Conservation (phyloP, 2,329 filamentous ascomycete species). For the Ophiocordyceps camponoti-leonardi region DNA sequence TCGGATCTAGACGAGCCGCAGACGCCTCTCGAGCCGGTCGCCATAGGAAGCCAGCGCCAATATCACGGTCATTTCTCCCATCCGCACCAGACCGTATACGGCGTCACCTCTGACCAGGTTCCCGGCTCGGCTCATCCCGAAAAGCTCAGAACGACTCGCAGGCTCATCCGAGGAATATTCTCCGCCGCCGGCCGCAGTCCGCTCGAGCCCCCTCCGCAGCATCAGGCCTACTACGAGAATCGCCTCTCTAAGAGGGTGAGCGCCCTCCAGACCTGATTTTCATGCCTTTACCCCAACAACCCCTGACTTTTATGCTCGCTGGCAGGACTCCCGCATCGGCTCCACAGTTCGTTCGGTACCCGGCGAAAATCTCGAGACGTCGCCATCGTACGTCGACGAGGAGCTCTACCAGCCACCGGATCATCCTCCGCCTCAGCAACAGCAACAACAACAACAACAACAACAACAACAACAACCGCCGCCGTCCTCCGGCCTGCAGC, state of each 20-base stretch:
- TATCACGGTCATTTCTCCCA: background rate
- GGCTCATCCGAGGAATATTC: slow-evolving; percentile 37
- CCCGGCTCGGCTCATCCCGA: slow-evolving; percentile 1
- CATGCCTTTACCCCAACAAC: slow-evolving; percentile 15
- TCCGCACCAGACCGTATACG: background rate
- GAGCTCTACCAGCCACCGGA: slow-evolving; percentile 16
- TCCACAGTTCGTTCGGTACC: slow-evolving; percentile 30
- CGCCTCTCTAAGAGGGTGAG: slow-evolving; percentile 40
- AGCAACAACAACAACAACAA: slow-evolving; percentile 21
- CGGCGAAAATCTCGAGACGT: slow-evolving; percentile 21
- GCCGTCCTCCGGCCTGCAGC: slow-evolving; percentile 7
- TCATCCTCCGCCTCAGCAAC: slow-evolving; percentile 11
- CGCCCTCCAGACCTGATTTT: slow-evolving; percentile 14
- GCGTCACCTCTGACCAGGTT: slow-evolving; percentile 6
- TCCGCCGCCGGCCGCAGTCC: slow-evolving; percentile 19
- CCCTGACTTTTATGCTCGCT: slow-evolving; percentile 20
- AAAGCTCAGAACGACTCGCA: slow-evolving; percentile 20
- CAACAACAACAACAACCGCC: slow-evolving; percentile 18
- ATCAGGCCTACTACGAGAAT: slow-evolving; percentile 27
- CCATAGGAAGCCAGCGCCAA: background rate
- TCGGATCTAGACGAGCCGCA: slow-evolving; percentile 6
- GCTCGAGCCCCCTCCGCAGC: slow-evolving; percentile 9
- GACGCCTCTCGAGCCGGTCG: slow-evolving; percentile 16
- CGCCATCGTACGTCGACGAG: slow-evolving; percentile 25
- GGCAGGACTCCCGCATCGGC: slow-evolving; percentile 21